A percentile compares a stretch with the other conserved stretches of the same genome.
These are phyloP conservation scores for Cryphonectria naterciae DNA, from an alignment of 2,329 filamentous ascomycete genomes.

Conservation along the genomic window DNA sequence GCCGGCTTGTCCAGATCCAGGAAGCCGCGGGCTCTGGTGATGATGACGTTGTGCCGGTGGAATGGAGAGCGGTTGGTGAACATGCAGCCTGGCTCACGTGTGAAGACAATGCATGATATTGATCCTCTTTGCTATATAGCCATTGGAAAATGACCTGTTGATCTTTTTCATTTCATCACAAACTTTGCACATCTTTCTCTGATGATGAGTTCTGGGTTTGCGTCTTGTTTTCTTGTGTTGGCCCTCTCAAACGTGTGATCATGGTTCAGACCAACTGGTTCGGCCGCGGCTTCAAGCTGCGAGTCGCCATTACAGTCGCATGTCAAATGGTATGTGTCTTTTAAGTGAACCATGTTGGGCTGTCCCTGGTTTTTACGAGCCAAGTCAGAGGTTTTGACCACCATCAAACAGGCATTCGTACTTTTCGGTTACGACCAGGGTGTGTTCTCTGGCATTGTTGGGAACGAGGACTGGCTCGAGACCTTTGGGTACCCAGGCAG, in stretches of 20 bases:
- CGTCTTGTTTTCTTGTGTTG: neutral
- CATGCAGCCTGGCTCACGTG: neutral
- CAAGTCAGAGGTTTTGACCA: too few species aligned
- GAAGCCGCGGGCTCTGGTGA: constrained; percentile 13
- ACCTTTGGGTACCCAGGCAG: constrained; percentile 44
- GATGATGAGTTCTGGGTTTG: neutral
- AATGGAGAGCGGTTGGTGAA: neutral
- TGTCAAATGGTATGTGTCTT: constrained; percentile 40
- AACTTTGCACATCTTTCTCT: neutral
- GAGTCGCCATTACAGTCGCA: constrained; percentile 30
- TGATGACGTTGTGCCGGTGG: constrained; percentile 10
- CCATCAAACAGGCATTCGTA: constrained; percentile 33
- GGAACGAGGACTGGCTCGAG: constrained; percentile 48
- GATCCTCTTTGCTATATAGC: neutral
- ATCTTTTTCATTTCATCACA: neutral
- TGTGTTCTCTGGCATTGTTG: constrained; percentile 52
- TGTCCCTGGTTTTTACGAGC: too few species aligned
- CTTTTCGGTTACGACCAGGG: constrained; percentile 53
- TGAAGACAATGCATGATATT: neutral
- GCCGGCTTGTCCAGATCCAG: constrained; percentile 20
- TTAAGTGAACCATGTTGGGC: too few species aligned
- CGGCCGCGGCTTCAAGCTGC: constrained; percentile 29
- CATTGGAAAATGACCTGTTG: neutral
- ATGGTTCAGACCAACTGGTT: constrained; percentile 28
- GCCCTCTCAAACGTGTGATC: neutral